Conservation (phyloP, 257 asterid genomes). For the Osmanthus fragrans region DNA sequence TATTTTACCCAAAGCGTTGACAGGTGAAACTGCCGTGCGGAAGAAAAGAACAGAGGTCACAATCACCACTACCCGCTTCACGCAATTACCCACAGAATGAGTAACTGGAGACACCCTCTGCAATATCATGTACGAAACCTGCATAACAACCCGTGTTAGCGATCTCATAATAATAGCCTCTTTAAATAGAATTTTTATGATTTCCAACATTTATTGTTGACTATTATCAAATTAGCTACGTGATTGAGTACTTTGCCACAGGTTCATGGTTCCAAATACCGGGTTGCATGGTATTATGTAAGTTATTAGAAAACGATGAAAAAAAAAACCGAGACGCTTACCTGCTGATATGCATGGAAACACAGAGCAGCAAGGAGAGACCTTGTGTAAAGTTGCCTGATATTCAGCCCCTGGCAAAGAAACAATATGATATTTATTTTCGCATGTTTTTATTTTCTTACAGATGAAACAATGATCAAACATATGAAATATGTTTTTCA, state of each 20-base stretch:
- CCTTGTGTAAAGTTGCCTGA: constrained; percentile 41
- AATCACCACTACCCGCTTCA: constrained; percentile 62
- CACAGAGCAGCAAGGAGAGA: constrained; percentile 54
- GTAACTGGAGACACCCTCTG: constrained; percentile 62
- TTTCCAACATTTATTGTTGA: neutral
- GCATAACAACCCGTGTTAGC: constrained; percentile 21
- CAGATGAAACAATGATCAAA: neutral
- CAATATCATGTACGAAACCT: constrained; percentile 60
- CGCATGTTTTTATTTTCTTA: neutral
- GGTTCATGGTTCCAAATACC: neutral
- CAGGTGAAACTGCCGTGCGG: constrained; percentile 45
- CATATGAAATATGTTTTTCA: neutral
- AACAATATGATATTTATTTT: constrained; percentile 4
- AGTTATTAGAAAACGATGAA: neutral
- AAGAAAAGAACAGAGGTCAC: constrained; percentile 58
- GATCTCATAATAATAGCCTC: neutral
- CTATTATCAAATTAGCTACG: neutral
- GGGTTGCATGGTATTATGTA: neutral
- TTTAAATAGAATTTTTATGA: neutral
- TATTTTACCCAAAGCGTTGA: constrained; percentile 43
- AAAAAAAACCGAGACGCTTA: neutral
- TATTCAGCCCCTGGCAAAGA: constrained; percentile 40
- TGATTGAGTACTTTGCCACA: neutral
- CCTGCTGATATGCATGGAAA: constrained; percentile 67
- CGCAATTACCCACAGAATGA: constrained; percentile 59